Percentiles rank a stretch among this genome's conserved stretches.
phyloP scores from a whole-genome alignment of 2,329 filamentous ascomycete genomes.

The Annulohypoxylon truncatum region DNA sequence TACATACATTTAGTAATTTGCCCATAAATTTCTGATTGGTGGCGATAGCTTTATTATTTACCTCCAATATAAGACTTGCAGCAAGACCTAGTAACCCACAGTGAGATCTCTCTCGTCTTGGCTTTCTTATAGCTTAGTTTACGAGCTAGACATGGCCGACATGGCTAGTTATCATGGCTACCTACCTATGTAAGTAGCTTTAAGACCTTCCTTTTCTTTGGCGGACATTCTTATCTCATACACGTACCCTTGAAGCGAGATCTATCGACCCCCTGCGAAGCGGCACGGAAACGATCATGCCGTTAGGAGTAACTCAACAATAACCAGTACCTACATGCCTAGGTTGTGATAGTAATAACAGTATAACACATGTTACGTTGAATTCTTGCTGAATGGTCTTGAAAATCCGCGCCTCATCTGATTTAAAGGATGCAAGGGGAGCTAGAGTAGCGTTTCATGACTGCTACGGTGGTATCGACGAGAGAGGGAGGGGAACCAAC shows the following conservation, averaged over 20 bases:
- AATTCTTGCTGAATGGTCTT: slow-evolving; percentile 24
- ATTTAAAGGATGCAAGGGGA: slow-evolving; percentile 34
- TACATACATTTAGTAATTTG: neutral
- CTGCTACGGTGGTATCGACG: slow-evolving; percentile 32
- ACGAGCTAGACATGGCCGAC: neutral
- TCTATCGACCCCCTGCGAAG: slow-evolving; percentile 16
- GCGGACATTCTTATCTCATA: neutral
- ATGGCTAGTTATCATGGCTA: slow-evolving; percentile 2
- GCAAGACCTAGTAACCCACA: neutral
- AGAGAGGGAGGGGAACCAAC: slow-evolving; percentile 5
- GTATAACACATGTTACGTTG: slow-evolving; percentile 36
- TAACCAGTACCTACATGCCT: slow-evolving; percentile 2
- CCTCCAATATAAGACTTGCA: slow-evolving; percentile 5
- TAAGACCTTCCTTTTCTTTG: neutral
- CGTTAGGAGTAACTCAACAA: slow-evolving; percentile 19
- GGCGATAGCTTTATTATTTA: neutral
- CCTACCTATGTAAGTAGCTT: no score
- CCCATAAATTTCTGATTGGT: slow-evolving; percentile 9
- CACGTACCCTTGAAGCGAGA: neutral
- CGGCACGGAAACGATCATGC: slow-evolving; percentile 8
- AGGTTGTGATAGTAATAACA: slow-evolving; percentile 13
- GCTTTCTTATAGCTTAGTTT: neutral
- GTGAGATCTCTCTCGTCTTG: neutral
- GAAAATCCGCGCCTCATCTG: slow-evolving; percentile 32
- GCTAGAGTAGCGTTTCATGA: slow-evolving; percentile 17